Conservation (phyloP, 2,329 filamentous ascomycete genomes). For the Fusarium torreyae region DNA sequence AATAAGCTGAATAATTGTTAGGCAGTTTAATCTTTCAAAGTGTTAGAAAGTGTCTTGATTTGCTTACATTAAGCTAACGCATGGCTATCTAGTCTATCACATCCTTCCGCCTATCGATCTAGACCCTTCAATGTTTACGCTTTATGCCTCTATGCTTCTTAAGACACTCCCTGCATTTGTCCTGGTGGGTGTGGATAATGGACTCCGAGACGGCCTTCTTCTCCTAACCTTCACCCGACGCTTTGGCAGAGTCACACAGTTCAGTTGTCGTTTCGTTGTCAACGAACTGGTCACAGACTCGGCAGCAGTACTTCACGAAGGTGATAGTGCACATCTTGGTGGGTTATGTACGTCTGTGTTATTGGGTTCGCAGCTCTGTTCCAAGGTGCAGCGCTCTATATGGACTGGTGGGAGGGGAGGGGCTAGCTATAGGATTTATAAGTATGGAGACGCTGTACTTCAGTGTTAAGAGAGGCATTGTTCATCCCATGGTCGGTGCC, state of each 20-base stretch:
- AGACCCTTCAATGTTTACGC: background rate
- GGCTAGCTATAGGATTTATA: background rate
- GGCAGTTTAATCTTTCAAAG: too few species aligned
- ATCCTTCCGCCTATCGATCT: too few species aligned
- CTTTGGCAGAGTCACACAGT: background rate
- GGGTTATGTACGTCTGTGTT: background rate
- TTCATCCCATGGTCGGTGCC: background rate
- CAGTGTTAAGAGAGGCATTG: background rate
- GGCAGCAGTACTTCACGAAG: conserved; percentile 12
- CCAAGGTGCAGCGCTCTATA: too few species aligned
- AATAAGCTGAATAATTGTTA: background rate
- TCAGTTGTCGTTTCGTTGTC: background rate
- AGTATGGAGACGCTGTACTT: background rate
- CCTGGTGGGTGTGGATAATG: background rate
- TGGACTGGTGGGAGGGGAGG: background rate
- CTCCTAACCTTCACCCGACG: background rate
- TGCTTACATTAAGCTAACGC: background rate
- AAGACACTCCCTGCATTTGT: background rate
- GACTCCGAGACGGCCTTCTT: background rate
- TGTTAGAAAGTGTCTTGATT: background rate
- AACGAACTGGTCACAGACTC: background rate
- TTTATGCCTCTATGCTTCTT: conserved; percentile 2
- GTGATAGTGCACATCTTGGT: conserved; percentile 7
- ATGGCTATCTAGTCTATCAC: background rate
- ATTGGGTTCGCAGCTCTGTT: background rate